A percentile compares a stretch with the other conserved stretches of the same genome.
Conservation (phyloP, 169 alveolate species). For the Plasmodium billcollinsi region DNA sequence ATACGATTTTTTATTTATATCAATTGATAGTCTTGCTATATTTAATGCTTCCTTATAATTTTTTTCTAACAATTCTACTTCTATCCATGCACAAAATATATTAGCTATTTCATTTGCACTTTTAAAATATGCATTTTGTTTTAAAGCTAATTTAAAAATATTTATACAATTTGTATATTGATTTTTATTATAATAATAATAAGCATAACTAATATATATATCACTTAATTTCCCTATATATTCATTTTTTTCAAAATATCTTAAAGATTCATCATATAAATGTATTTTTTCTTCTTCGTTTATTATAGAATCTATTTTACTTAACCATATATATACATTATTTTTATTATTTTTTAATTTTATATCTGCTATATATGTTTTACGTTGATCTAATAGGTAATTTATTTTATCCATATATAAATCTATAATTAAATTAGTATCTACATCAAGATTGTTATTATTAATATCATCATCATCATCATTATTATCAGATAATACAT, state of each 20-base stretch:
- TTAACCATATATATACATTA: constrained; percentile 61
- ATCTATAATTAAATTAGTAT: constrained; percentile 22
- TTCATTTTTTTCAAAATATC: constrained; percentile 29
- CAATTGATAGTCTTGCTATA: constrained; percentile 37
- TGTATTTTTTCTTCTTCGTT: constrained; percentile 30
- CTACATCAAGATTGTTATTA: background rate
- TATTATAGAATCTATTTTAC: constrained; percentile 42
- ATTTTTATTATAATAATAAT: constrained; percentile 31
- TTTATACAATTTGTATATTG: constrained; percentile 26
- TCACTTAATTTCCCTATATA: constrained; percentile 60
- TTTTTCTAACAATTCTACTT: constrained; percentile 33
- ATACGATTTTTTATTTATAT: background rate
- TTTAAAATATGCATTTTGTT: constrained; percentile 11
- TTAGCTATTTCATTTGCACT: constrained; percentile 38
- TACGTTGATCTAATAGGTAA: constrained; percentile 40
- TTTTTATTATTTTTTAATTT: constrained; percentile 61
- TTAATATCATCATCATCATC: background rate
- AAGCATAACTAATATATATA: constrained; percentile 63
- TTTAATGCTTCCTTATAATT: constrained; percentile 56
- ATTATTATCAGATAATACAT: background rate
- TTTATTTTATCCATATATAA: constrained; percentile 73
- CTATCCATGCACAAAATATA: constrained; percentile 69
- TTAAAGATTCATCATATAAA: constrained; percentile 34
- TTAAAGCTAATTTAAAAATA: constrained; percentile 26
- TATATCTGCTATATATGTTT: constrained; percentile 60